Evolutionary conservation across 208 protist genomes (phyloP).

Genomic region (Leishmania gerbilli): DNA sequence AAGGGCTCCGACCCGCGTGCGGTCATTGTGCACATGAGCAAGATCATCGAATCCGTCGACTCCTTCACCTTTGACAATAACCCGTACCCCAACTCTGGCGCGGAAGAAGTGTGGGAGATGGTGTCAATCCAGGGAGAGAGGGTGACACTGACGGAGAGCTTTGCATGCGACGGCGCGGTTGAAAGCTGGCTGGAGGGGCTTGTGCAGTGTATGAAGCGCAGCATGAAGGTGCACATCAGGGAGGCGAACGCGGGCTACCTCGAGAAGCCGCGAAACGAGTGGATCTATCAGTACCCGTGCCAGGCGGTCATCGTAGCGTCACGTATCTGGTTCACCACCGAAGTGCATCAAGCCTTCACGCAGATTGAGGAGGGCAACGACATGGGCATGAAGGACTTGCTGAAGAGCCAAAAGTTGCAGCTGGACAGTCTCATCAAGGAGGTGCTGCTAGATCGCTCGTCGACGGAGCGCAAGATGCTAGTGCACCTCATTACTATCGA

Average conservation of each 20-base stretch:
- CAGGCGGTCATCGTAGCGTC: conserved; percentile 96
- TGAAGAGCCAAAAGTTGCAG: conserved; percentile 95
- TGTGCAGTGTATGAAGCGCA: conserved; percentile 84
- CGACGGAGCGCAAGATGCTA: conserved; percentile 96
- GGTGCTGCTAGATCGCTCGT: conserved; percentile 92
- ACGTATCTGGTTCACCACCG: conserved; percentile 97
- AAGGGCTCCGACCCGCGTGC: conserved; percentile 94
- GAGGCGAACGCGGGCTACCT: conserved; percentile 95
- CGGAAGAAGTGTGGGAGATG: conserved; percentile 92
- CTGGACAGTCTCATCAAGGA: conserved; percentile 95
- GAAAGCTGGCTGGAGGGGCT: conserved; percentile 97
- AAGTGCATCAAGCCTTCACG: conserved; percentile 98
- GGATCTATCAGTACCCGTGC: conserved; percentile 97
- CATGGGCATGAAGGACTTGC: conserved; percentile 97
- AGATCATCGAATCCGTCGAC: conserved; percentile 96
- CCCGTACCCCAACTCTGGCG: conserved; percentile 42
- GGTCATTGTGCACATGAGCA: conserved; percentile 97
- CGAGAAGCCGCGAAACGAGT: conserved; percentile 96
- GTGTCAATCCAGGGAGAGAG: conserved; percentile 94
- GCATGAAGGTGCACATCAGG: conserved; percentile 85
- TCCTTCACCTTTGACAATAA: conserved; percentile 91
- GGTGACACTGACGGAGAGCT: conserved; percentile 92
- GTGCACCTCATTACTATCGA: conserved; percentile 98
- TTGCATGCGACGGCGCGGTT: conserved; percentile 95
- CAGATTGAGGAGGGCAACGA: conserved; percentile 98